A percentile compares a stretch with the other conserved stretches of the same genome.
phyloP scores from a whole-genome alignment of 495 filamentous ascomycete species.

The Gamarada debralockiae region DNA sequence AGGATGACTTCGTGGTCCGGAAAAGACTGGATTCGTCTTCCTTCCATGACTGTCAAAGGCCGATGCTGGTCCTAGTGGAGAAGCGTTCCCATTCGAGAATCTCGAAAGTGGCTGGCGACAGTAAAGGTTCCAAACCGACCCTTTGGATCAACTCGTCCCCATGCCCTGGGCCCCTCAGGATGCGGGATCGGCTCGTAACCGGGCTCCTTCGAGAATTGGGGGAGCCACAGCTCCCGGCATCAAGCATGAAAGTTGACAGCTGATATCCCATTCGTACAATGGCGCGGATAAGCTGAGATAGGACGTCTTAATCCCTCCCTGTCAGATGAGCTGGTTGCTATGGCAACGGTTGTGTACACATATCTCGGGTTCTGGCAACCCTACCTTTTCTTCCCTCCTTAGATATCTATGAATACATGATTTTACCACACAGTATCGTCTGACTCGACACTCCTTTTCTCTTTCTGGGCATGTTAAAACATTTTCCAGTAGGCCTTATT shows the following conservation, averaged over 20 bases:
- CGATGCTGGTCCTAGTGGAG: constrained; percentile 62
- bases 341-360: no score
- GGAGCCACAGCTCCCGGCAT: constrained; percentile 65
- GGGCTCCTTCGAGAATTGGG: constrained; percentile 56
- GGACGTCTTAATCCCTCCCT: constrained; percentile 53
- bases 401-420: no score
- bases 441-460: no score
- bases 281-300: constrained; percentile 63
- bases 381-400: no score
- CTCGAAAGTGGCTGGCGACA: constrained; percentile 38
- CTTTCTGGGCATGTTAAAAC: constrained; percentile 54
- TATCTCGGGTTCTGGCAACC: no score
- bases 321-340: no score
- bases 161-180: constrained; percentile 48
- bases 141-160: constrained; percentile 46
- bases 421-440: no score
- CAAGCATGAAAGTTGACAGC: constrained; percentile 54
- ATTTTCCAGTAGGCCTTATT: constrained; percentile 72
- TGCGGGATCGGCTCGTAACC: constrained; percentile 46
- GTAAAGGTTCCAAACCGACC: constrained; percentile 53
- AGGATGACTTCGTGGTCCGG: constrained; percentile 65
- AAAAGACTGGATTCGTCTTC: constrained; percentile 60
- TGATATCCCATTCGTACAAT: constrained; percentile 75
- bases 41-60: constrained; percentile 56
- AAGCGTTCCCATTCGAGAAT: constrained; percentile 39